Conservation (phyloP, 805 yeast species). For the Candida insectorum region DNA sequence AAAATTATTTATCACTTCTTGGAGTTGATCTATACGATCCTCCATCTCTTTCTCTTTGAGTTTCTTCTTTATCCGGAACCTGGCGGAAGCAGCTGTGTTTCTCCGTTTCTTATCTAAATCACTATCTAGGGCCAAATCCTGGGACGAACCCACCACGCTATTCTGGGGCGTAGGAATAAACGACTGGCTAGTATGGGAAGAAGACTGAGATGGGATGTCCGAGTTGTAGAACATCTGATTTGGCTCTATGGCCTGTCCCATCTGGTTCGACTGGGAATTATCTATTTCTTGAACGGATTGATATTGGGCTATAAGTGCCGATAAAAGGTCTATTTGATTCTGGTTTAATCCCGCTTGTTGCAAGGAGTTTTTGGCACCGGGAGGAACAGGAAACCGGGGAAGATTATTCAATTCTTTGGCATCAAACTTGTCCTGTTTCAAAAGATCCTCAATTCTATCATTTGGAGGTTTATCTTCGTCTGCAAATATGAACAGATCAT, state of each 20-base stretch:
- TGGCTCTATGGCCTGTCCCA: too few relatives aligned
- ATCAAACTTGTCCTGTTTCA: slow-evolving; percentile 1
- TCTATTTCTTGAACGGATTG: slow-evolving; percentile 28
- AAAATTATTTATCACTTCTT: slow-evolving; percentile 42
- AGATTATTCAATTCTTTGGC: slow-evolving; percentile 22
- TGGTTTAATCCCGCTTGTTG: slow-evolving; percentile 63
- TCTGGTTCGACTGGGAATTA: neutral
- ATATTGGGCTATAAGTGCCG: slow-evolving; percentile 72
- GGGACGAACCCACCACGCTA: neutral
- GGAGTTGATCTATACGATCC: slow-evolving; percentile 38
- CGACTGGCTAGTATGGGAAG: neutral
- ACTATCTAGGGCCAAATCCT: slow-evolving; percentile 8
- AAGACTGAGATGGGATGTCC: neutral
- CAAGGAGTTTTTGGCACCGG: slow-evolving; percentile 64
- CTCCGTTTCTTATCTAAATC: slow-evolving; percentile 51
- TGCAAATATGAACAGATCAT: slow-evolving; percentile 74
- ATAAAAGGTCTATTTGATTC: slow-evolving; percentile 69
- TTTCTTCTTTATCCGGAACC: slow-evolving; percentile 62
- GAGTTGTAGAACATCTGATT: neutral
- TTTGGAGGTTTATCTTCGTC: slow-evolving; percentile 70
- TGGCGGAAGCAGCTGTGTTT: slow-evolving; percentile 64
- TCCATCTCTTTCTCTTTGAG: slow-evolving; percentile 59
- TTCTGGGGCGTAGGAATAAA: neutral
- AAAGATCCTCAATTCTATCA: slow-evolving; percentile 12
- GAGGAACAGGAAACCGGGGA: slow-evolving; percentile 68